Evolutionary conservation across 805 yeast species (phyloP).

Genomic region (Scheffersomyces stipitis): DNA sequence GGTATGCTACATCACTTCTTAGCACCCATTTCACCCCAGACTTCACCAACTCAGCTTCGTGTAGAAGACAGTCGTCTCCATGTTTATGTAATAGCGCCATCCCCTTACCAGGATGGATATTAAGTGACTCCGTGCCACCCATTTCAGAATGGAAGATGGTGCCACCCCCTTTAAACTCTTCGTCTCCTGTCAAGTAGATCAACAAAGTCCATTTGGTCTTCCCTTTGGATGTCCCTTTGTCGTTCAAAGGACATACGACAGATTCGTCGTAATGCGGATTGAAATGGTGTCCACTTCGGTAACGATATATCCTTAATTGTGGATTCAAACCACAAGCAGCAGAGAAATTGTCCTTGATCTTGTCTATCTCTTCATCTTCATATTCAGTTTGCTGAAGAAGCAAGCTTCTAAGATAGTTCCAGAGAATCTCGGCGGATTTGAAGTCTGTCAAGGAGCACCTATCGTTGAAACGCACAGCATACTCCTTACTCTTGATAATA

Average conservation of each 20-base stretch:
- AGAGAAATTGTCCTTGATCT: slow-evolving; percentile 26
- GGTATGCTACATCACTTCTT: slow-evolving; percentile 53
- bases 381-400: slow-evolving; percentile 26
- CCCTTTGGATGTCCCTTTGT: slow-evolving; percentile 28
- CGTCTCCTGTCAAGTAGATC: slow-evolving; percentile 56
- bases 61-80: slow-evolving; percentile 62
- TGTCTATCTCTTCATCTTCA: slow-evolving; percentile 24
- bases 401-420: slow-evolving; percentile 40
- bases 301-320: slow-evolving; percentile 55
- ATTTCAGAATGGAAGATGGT: slow-evolving; percentile 49
- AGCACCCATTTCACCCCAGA: slow-evolving; percentile 62
- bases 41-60: slow-evolving; percentile 54
- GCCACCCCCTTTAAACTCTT: slow-evolving; percentile 58
- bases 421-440: slow-evolving; percentile 36
- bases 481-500: slow-evolving; percentile 45
- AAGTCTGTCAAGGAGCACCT: slow-evolving; percentile 43
- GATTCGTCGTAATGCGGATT: slow-evolving; percentile 63
- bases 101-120: slow-evolving; percentile 51
- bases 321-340: slow-evolving; percentile 52
- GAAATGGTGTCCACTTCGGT: slow-evolving; percentile 56
- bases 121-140: slow-evolving; percentile 22
- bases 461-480: slow-evolving; percentile 60
- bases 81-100: slow-evolving; percentile 63
- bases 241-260: slow-evolving; percentile 32
- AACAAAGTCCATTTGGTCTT: slow-evolving; percentile 59